Evolutionary conservation across 192 early-diverging fungal genomes (phyloP), one percentile per base, ranked within the genome.

Genomic region (Geranomyces michiganensis): DNA sequence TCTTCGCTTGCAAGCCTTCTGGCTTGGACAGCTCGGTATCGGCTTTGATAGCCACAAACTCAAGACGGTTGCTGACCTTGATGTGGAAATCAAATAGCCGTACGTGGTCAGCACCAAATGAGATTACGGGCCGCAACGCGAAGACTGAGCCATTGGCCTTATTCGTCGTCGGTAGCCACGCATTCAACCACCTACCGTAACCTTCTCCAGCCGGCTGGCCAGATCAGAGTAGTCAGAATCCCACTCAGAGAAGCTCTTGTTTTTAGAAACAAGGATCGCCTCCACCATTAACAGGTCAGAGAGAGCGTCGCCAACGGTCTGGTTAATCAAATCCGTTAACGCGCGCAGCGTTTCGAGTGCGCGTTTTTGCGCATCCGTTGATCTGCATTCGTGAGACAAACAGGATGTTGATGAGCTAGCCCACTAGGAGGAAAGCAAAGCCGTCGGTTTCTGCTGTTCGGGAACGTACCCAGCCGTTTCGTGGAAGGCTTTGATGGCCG

Each of bases 251-350:
- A 90, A 88, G 47, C 90, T 85, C 90, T 90, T 93, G 68, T 87
- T 85, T 68, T 90, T 84, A 83, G 88, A 88, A 21, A 90, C 89
- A 65, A 99, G 81, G 71, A 98, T 93, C 13, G 94, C 86, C 76
- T 97, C 96, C 43, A 99, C 78, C 46, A 98, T 72, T 61, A 99
- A 88, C 84, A 99, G 87, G 73, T 99, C 98, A 7, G 96, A 96
- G 62, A 98, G 85, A 19, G 97, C 97, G 79, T 99, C 97, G 47
- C 97, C 97, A 22, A 99, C 97, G 17, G 96, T 88, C 82, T 99
- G 95, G 87, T 99, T 99, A 84, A 98, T 97, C 66, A 99, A 79
- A 49, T 98, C 94, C 17, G 90, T 90, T 62, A 99, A 85, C 1
- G 90, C 91, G 56, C 81, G 83, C 62, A 99, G 91, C 41, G 87